Evolutionary conservation across 2,329 filamentous ascomycete genomes (phyloP).

Genomic region (Fusarium avenaceum): DNA sequence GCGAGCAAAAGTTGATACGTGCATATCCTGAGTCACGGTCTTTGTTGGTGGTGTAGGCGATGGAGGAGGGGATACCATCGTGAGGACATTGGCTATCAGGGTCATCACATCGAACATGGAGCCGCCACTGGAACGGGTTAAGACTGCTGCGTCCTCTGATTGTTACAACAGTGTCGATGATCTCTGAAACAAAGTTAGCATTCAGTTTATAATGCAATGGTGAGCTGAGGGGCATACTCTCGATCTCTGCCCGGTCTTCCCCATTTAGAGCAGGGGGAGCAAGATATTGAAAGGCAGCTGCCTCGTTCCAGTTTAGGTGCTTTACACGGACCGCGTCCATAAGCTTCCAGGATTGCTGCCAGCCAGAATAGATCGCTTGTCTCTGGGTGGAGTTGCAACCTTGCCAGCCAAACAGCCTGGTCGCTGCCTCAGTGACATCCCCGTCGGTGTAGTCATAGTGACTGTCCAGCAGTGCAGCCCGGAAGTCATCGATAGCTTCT

Average conservation of each 20-base stretch:
- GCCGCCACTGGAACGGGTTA: neutral
- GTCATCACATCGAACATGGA: constrained; percentile 3
- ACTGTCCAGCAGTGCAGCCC: neutral
- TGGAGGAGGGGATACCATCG: neutral
- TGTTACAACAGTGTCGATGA: neutral
- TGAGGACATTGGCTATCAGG: neutral
- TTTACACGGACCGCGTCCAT: neutral
- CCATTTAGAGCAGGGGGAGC: too few species aligned
- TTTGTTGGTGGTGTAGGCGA: neutral
- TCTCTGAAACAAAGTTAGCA: neutral
- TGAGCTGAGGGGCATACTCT: neutral
- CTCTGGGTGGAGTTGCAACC: neutral
- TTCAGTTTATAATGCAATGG: too few species aligned
- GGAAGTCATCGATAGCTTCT: neutral
- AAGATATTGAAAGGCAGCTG: neutral
- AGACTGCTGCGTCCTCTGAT: neutral
- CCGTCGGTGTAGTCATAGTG: neutral
- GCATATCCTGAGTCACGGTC: neutral
- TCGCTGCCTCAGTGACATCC: neutral
- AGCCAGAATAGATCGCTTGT: neutral
- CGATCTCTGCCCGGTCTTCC: neutral
- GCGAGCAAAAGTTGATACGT: too few species aligned
- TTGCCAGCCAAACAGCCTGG: constrained; percentile 2
- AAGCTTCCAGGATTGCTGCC: neutral
- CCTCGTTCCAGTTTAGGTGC: neutral